Evolutionary conservation across 306 rosid genomes (phyloP).

Genomic region (Quercus mongolica): DNA sequence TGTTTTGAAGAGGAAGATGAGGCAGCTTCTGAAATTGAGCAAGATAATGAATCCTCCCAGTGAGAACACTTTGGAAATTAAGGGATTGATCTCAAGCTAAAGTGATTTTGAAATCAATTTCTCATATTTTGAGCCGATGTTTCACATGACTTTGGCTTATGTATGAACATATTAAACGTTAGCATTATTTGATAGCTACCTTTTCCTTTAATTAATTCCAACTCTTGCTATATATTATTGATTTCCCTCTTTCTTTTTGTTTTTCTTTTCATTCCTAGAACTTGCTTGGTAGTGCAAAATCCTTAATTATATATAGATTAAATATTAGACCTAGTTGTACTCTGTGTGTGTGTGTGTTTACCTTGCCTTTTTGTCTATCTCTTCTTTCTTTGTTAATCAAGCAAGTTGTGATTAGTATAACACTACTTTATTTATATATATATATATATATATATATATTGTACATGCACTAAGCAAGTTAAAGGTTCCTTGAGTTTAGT

Average conservation of each 20-base stretch:
- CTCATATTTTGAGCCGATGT: constrained; percentile 8
- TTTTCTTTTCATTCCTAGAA: neutral
- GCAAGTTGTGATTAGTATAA: too few species aligned
- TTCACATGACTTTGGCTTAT: neutral
- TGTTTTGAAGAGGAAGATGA: constrained; percentile 68
- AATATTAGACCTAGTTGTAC: neutral
- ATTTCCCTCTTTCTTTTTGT: neutral
- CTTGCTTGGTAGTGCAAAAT: neutral
- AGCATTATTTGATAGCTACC: neutral
- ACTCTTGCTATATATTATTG: neutral
- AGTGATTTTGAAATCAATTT: neutral
- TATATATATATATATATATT: too few species aligned
- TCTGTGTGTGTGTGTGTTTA: too few species aligned
- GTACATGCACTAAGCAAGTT: neutral
- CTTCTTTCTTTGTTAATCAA: too few species aligned
- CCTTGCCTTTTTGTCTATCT: too few species aligned
- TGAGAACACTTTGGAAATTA: constrained; percentile 8
- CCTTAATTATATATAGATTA: neutral
- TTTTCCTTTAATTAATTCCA: neutral
- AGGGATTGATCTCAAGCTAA: neutral
- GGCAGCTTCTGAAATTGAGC: constrained; percentile 64
- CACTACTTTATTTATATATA: too few species aligned
- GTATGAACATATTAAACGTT: neutral
- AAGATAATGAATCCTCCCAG: constrained; percentile 39
- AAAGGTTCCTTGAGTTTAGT: neutral